Conservation (phyloP, 2,329 filamentous ascomycete species). For the Phialophora expanda region DNA sequence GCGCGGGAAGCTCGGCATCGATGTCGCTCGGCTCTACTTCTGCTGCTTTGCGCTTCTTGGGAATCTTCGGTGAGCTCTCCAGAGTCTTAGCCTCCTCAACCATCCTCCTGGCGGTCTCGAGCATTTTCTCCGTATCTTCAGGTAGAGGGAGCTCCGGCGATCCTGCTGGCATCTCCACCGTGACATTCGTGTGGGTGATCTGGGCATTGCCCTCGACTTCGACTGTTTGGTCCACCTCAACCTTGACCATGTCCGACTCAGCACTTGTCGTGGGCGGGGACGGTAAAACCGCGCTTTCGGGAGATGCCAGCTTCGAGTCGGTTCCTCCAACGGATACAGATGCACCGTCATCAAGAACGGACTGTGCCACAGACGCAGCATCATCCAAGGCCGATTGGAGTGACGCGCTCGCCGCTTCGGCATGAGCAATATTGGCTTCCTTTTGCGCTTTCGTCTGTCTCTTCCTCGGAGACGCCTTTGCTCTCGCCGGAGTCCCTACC, state of each 20-base stretch:
- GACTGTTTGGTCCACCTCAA: slow-evolving; percentile 73
- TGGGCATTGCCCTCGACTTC: slow-evolving; percentile 71
- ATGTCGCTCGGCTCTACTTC: slow-evolving; percentile 51
- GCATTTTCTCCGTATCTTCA: slow-evolving; percentile 80
- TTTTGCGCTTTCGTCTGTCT: slow-evolving; percentile 57
- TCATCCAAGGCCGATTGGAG: slow-evolving; percentile 56
- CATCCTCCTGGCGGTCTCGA: slow-evolving; percentile 86
- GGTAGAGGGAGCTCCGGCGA: slow-evolving; percentile 71
- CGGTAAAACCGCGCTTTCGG: slow-evolving; percentile 14
- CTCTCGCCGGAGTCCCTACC: slow-evolving; percentile 38
- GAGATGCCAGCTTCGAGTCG: slow-evolving; percentile 34
- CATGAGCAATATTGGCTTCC: slow-evolving; percentile 55
- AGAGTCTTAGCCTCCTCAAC: slow-evolving; percentile 70
- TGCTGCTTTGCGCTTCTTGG: slow-evolving; percentile 73
- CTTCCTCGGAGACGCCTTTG: slow-evolving; percentile 60
- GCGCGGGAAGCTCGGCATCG: slow-evolving; percentile 46
- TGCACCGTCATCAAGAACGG: slow-evolving; percentile 53
- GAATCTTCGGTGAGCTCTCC: slow-evolving; percentile 46
- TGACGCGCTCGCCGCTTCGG: slow-evolving; percentile 55
- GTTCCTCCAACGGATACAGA: slow-evolving; percentile 39
- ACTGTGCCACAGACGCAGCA: slow-evolving; percentile 49
- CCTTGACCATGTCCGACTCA: slow-evolving; percentile 62
- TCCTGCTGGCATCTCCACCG: slow-evolving; percentile 74
- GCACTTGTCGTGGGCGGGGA: slow-evolving; percentile 11
- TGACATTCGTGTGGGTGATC: slow-evolving; percentile 73